Evolutionary conservation across 2,329 filamentous ascomycete genomes (phyloP), one percentile per base, ranked within the genome.

Genomic region (Arthrinium phaeospermum): DNA sequence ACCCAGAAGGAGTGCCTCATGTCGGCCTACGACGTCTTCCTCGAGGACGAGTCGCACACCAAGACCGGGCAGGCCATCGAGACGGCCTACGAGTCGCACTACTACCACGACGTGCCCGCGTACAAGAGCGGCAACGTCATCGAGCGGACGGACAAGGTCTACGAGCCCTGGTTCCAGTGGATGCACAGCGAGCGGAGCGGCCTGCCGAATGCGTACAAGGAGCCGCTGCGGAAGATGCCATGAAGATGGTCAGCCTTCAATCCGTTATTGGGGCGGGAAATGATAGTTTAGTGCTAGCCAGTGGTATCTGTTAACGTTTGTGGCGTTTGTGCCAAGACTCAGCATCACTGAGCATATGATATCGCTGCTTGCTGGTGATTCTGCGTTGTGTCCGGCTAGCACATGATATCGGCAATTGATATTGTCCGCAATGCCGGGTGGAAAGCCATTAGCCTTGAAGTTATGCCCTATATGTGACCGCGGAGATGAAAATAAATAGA

Each of bases 151-250:
- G 67, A 70, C 61, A 68, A 72, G 71, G 71, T 76, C 8, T 77
- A 75, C 51, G 76, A 77, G 74, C 74, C 75, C 1, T 77, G 75
- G 75, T 77, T 77, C 51, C 53, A 67, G 53, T 73, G 71, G 70
- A 70, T 77, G 22, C 76, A 77, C n/a, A 72, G 74, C 13, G 75
- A 75, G 69, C 70, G 61, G 45, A 76, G 75, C 71, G 74, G 69
- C 1, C 53, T 75, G 13, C 67, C 67, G 19, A 24, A n/a, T 5
- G 49, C 68, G 44, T 69, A 69, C 45, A 49, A 69, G 45, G 67
- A 27, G 22, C 45, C 45, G 45, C 27, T 49, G 67, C 30, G 67
- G 67, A 49, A n/a, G 57, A 41, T 41, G 30, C 13, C 57, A 19
- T n/a, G 19, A 64, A 19, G 19, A 4, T 2, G 2, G 27, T 30